Evolutionary conservation across 1,139 yeast genomes (phyloP), one percentile per base, ranked within the genome.

Genomic region (Pichia terricola): DNA sequence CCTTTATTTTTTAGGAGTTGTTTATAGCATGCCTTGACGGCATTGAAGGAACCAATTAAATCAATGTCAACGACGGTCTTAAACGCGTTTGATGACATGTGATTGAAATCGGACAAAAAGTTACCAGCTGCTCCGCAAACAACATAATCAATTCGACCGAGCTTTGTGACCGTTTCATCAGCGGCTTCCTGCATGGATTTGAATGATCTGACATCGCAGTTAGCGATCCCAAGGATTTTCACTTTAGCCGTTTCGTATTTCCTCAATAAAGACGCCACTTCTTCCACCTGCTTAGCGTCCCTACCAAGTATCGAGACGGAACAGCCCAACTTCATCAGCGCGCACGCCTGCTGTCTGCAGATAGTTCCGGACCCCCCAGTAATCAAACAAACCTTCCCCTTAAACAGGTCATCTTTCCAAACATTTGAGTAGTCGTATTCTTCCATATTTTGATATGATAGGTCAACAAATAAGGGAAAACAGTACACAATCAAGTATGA

Each of bases 61-160:
- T 89, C 97, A 50, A 89, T 89, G 36, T 78, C 79, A 28, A 87
- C 72, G 30, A 89, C 96, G 0, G 94, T 72, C 61, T 82, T 80
- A 70, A 89, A 89, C 3, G 95, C 96, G 57, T 86, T 86, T 35
- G 88, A 62, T 2, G 94, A 81, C 51, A 88, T 66, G 54, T 79
- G 81, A 56, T 80, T 79, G 62, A 88, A 78, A 60, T 86, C 94
- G 33, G 88, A 69, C 51, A 89, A 63, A 58, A 88, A 89, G 68
- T 88, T 88, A 5, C 97, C 96, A 4, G 96, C 96, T 3, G 97
- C 96, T 25, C 96, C 97, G 37, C 94, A 89, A 62, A 89, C 81
- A 37, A 88, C 94, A 59, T 64, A 83, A 62, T 89, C 96, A 50
- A 85, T 81, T 49, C 73, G 66, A 6, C 94, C 95, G 49, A 86